Conservation (phyloP, 176 grass and related monocot species). For the Bonia amplexicaulis region DNA sequence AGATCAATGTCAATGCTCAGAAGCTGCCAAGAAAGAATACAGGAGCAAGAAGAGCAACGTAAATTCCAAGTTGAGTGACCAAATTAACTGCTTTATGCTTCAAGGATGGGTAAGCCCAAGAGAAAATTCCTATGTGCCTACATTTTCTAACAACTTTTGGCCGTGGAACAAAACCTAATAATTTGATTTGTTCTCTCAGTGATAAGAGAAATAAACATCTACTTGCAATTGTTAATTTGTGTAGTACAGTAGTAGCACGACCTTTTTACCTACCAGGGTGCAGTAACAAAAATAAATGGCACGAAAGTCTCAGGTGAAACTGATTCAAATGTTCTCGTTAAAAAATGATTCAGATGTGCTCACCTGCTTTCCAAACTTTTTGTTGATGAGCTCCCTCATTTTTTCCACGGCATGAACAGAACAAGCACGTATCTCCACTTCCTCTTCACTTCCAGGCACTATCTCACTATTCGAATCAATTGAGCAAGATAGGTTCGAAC, state of each 20-base stretch:
- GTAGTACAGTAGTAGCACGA: background rate
- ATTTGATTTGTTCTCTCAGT: background rate
- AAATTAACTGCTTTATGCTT: conserved; percentile 22
- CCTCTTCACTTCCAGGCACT: conserved; percentile 77
- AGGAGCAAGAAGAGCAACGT: conserved; percentile 18
- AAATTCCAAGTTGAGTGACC: conserved; percentile 10
- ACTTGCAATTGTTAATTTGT: background rate
- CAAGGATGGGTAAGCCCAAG: background rate
- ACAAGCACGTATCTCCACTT: conserved; percentile 86
- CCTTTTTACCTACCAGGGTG: background rate
- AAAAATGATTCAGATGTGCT: conserved; percentile 4
- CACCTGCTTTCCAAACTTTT: conserved; percentile 88
- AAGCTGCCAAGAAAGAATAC: conserved; percentile 53
- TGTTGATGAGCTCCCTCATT: conserved; percentile 75
- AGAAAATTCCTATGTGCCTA: background rate
- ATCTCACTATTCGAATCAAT: conserved; percentile 77
- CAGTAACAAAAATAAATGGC: conserved; percentile 1
- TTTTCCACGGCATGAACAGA: conserved; percentile 88
- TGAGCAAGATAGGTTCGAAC: conserved; percentile 48
- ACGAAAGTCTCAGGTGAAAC: conserved; percentile 12
- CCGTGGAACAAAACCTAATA: background rate
- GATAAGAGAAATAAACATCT: background rate
- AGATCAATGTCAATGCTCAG: conserved; percentile 95
- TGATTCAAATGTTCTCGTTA: background rate
- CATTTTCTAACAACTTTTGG: background rate